Percentiles rank a stretch among this genome's conserved stretches.
These are phyloP conservation scores for Trichoderma sp. DNA, from an alignment of 2,329 filamentous ascomycete genomes.

Conservation along the genomic window DNA sequence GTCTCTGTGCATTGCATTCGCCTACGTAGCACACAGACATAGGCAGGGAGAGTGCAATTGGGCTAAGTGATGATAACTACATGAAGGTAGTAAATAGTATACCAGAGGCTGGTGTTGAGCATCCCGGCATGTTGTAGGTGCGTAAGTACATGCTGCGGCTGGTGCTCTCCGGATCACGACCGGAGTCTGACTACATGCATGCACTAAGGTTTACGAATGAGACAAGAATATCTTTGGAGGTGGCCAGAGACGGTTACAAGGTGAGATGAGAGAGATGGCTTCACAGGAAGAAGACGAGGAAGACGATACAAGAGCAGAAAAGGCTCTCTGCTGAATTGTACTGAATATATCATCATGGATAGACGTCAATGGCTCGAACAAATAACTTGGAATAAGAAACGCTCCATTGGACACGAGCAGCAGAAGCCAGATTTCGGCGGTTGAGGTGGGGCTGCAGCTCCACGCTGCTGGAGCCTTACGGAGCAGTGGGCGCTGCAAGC, in stretches of 20 bases:
- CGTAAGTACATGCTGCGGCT: not conserved
- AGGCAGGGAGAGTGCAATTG: not conserved
- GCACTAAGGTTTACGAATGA: not conserved
- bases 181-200: not conserved
- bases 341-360: not conserved
- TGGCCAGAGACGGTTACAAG: not conserved
- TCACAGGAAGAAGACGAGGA: not conserved
- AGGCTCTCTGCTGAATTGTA: not conserved
- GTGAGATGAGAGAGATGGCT: not conserved
- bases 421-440: conserved; percentile 19
- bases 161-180: not conserved
- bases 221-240: not conserved
- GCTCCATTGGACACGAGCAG: conserved; percentile 6
- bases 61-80: not conserved
- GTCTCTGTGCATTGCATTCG: not conserved
- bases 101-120: not conserved
- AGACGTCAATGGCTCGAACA: not conserved
- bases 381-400: not conserved
- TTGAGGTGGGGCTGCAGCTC: not conserved
- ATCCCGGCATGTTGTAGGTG: not conserved
- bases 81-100: not conserved
- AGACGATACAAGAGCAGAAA: not conserved
- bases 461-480: not conserved
- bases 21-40: not conserved
- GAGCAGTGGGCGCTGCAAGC: conserved; percentile 5